Base-by-base conservation (phyloP, 179 eudicot species). In the Silene coronaria region DNA sequence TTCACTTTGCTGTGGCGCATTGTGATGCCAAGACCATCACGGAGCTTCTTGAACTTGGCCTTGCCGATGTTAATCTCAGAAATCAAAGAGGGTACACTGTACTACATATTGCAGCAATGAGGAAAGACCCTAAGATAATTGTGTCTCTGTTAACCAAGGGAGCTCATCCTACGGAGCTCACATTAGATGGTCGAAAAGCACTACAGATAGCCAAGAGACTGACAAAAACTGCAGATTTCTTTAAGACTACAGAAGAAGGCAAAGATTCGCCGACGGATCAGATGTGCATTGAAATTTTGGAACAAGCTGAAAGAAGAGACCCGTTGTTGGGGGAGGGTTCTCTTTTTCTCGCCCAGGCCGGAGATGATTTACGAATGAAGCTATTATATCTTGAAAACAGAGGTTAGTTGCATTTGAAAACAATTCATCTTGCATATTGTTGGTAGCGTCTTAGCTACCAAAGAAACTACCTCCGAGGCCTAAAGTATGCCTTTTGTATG, bases 101-200 rank as follows among this genome's bases (percentile, higher is more conserved):
- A 46, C 88, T 93, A 19, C 98, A 93, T 84, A 81, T 91, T 75
- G 91, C 97, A 70, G 97, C 97, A 63, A 87, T 86, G 88, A 84
- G 98, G 73, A 93, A 89, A 78, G 98, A 93, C 71, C 98, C 98
- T 9, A 86, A 86, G 67, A 91, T 93, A 75, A 87, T 93, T 69
- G 89, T 91, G 21, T 88, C 93, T 51, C 90, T 91, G 28, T 79
- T 93, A 70, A 93, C 96, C 22, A 93, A 93, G 78, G 98, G 98
- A 72, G 98, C 98, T 32, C 85, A 84, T 51, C 96, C 96, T 26
- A 72, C 90, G 61, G 96, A 89, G 53, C 82, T 79, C 62, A 91
- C 98, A 19, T 70, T 74, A 26, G 97, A 93, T 87, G 93, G 92
- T 30, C 86, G 89, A 79, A 93, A 87, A 72, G 97, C 98, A 38